Evolutionary conservation across 768 basidiomycete genomes (phyloP).

Genomic region (Tremella fuciformis): DNA sequence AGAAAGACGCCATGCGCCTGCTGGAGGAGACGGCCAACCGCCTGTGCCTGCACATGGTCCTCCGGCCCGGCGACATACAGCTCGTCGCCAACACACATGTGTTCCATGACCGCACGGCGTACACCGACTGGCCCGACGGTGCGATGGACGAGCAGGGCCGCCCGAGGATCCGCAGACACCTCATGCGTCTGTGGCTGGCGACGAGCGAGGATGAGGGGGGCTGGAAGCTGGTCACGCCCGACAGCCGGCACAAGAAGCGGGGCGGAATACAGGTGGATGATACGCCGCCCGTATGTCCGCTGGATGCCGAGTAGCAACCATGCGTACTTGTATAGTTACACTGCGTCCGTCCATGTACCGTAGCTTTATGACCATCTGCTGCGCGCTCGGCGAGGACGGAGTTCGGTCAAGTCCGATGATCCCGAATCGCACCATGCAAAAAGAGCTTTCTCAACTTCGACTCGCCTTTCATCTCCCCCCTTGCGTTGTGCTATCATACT

Average conservation of each 20-base stretch:
- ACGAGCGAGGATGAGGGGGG: conserved; percentile 47
- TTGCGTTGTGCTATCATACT: too few species aligned
- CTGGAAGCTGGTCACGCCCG: conserved; percentile 46
- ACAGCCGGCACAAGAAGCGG: conserved; percentile 38
- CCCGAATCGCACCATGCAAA: too few species aligned
- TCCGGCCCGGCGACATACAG: conserved; percentile 49
- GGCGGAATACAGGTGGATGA: conserved; percentile 50
- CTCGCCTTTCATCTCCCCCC: too few species aligned
- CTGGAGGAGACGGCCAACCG: conserved; percentile 47
- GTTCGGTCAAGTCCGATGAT: too few species aligned
- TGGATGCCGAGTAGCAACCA: conserved; percentile 16
- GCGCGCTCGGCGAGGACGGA: too few species aligned
- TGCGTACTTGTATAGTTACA: not conserved
- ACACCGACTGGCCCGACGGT: conserved; percentile 44
- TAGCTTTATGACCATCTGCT: too few species aligned
- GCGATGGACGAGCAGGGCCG: conserved; percentile 22
- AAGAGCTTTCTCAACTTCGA: too few species aligned
- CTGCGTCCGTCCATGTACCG: too few species aligned
- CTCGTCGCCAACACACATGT: conserved; percentile 47
- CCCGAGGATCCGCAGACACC: conserved; percentile 33
- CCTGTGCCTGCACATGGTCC: conserved; percentile 48
- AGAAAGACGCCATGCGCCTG: conserved; percentile 43
- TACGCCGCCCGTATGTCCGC: conserved; percentile 15
- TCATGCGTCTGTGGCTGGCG: conserved; percentile 50
- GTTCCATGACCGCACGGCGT: conserved; percentile 48